These are phyloP conservation scores for Caryocar brasiliense DNA, from an alignment of 441 rosid species.

Conservation along the genomic window DNA sequence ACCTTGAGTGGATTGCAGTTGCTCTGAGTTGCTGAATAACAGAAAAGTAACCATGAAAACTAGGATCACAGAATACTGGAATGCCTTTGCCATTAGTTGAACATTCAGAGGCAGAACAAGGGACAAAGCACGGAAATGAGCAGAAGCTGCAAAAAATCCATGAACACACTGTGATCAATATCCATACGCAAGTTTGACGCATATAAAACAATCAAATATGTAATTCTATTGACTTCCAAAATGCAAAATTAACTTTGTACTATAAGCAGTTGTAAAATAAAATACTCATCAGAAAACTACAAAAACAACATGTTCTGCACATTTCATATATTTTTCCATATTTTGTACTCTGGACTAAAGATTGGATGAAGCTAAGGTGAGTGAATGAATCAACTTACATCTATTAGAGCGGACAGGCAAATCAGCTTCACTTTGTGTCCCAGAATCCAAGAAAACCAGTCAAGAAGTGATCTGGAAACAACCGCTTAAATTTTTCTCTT, in stretches of 20 bases:
- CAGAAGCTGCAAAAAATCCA: slow-evolving; percentile 5
- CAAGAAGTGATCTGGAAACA: background rate
- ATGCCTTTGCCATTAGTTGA: slow-evolving; percentile 34
- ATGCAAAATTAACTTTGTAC: too few relatives aligned
- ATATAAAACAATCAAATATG: too few relatives aligned
- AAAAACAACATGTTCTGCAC: too few relatives aligned
- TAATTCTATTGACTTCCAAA: too few relatives aligned
- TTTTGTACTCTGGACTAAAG: too few relatives aligned
- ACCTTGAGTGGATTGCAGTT: slow-evolving; percentile 58
- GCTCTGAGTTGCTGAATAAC: slow-evolving; percentile 36
- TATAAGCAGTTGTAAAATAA: too few relatives aligned
- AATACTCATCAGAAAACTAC: too few relatives aligned
- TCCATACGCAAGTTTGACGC: too few relatives aligned
- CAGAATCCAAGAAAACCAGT: slow-evolving; percentile 5
- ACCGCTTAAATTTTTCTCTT: background rate
- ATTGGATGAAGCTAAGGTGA: too few relatives aligned
- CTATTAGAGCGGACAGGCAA: background rate
- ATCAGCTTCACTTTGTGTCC: background rate
- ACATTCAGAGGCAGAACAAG: background rate
- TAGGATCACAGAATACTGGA: slow-evolving; percentile 21
- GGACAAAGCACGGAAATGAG: background rate
- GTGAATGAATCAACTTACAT: slow-evolving; percentile 11
- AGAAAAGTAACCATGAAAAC: slow-evolving; percentile 26
- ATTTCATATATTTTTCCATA: too few relatives aligned
- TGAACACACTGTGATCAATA: too few relatives aligned